Conservation (phyloP, 2,329 filamentous ascomycete species). For the Alternaria burnsii region DNA sequence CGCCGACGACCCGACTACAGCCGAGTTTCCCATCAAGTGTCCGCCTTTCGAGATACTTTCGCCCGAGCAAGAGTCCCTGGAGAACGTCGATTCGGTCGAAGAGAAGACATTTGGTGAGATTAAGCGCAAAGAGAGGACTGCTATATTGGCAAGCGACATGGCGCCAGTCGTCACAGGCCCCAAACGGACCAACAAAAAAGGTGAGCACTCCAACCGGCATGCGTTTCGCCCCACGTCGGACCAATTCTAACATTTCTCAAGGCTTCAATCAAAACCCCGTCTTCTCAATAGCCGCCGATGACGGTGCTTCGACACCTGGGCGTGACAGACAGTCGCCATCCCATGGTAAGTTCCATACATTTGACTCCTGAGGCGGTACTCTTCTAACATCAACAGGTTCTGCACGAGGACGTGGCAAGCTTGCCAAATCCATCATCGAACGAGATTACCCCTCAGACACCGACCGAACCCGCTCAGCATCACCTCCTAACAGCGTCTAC, state of each 20-base stretch:
- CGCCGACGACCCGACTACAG: constrained; percentile 47
- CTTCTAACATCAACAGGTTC: constrained; percentile 37
- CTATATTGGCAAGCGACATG: constrained; percentile 78
- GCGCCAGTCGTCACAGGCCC: constrained; percentile 68
- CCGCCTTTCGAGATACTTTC: constrained; percentile 72
- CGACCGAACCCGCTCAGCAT: constrained; percentile 58
- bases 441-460: constrained; percentile 55
- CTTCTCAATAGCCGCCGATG: constrained; percentile 52
- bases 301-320: constrained; percentile 51
- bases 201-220: constrained; percentile 28
- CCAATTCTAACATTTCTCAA: constrained; percentile 24
- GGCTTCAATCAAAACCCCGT: constrained; percentile 54
- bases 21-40: constrained; percentile 64
- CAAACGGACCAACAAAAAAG: constrained; percentile 60
- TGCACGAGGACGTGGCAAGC: constrained; percentile 46
- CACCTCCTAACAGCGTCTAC: constrained; percentile 52
- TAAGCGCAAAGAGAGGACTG: constrained; percentile 76
- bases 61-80: constrained; percentile 68
- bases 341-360: constrained; percentile 35
- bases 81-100: constrained; percentile 78
- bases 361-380: background rate
- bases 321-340: constrained; percentile 53
- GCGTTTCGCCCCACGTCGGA: background rate
- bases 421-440: constrained; percentile 45
- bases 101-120: constrained; percentile 75